Conservation (phyloP, 306 rosid genomes). For the Hylodesmum podocarpum region DNA sequence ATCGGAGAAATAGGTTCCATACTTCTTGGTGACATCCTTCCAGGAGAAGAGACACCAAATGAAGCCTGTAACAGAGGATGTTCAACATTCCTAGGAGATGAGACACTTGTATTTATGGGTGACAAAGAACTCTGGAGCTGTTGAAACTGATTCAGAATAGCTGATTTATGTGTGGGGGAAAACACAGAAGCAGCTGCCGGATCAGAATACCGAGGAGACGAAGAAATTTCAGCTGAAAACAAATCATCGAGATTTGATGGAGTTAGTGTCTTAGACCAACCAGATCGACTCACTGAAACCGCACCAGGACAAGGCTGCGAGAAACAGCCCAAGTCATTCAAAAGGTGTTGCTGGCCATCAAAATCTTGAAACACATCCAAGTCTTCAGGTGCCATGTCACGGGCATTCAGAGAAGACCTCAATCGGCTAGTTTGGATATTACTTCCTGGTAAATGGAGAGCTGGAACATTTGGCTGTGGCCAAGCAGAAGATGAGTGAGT, state of each 20-base stretch:
- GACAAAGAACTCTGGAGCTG: slow-evolving; percentile 74
- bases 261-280: slow-evolving; percentile 66
- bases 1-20: slow-evolving; percentile 77
- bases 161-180: slow-evolving; percentile 82
- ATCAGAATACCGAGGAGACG: slow-evolving; percentile 77
- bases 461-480: slow-evolving; percentile 87
- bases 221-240: slow-evolving; percentile 72
- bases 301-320: slow-evolving; percentile 55
- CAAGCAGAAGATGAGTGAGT: slow-evolving; percentile 57
- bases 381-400: slow-evolving; percentile 63
- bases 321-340: slow-evolving; percentile 68
- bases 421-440: slow-evolving; percentile 82
- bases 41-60: slow-evolving; percentile 71
- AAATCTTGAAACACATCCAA: slow-evolving; percentile 53
- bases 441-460: slow-evolving; percentile 85
- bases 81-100: slow-evolving; percentile 70
- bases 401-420: slow-evolving; percentile 83
- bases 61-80: slow-evolving; percentile 65
- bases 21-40: slow-evolving; percentile 87
- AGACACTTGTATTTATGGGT: slow-evolving; percentile 67
- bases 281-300: slow-evolving; percentile 51
- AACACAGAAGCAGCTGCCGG: slow-evolving; percentile 56
- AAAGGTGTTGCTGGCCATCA: slow-evolving; percentile 63
- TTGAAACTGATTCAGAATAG: slow-evolving; percentile 74
- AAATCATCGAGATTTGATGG: slow-evolving; percentile 87